Evolutionary conservation across 306 rosid genomes (phyloP), one percentile per base, ranked within the genome.

Genomic region (Vigna nakashimae): DNA sequence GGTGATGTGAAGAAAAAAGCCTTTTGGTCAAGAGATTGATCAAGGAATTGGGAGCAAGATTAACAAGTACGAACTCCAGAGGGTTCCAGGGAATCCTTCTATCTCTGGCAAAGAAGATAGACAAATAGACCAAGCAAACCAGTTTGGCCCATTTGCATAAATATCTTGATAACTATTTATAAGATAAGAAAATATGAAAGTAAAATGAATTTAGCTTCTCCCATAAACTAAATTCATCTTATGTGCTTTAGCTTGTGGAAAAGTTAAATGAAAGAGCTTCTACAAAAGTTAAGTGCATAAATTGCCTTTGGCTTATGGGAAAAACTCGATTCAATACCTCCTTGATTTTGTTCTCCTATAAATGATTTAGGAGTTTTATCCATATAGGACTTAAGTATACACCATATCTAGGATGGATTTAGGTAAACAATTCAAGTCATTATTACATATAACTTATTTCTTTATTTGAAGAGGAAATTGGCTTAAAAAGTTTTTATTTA

Each of bases 121-220:
- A 70, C 75, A 70, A 28, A 43, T 68, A 52, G 46, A 45, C 48
- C 60, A 30, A 30, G 14, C 74, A 28, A 69, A 50, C 60, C 16
- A 69, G n/a, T 16, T 26, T 4, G 26, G 45, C 3, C 45, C 11
- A 40, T 7, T 40, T 40, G 45, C 10, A 8, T 40, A 40, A 40
- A 8, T 40, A 7, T 40, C 45, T 9, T 40, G 45, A 2, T 7
- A 40, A 40, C 2, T 40, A 40, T 40, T 40, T 40, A 9, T 40
- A 40, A 9, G 45, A 40, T 40, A 7, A 40, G 45, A 9, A 40
- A 40, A 40, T 8, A 40, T 7, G 11, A 7, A 40, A 9, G 11
- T 40, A 40, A 40, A 40, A 40, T 40, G 45, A 8, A 40, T 40
- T 40, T 40, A 40, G 45, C 11, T 40, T 40, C 11, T 40, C 11